These are phyloP conservation scores for Solanum rostratum DNA, from an alignment of 257 asterid species.

Conservation along the genomic window DNA sequence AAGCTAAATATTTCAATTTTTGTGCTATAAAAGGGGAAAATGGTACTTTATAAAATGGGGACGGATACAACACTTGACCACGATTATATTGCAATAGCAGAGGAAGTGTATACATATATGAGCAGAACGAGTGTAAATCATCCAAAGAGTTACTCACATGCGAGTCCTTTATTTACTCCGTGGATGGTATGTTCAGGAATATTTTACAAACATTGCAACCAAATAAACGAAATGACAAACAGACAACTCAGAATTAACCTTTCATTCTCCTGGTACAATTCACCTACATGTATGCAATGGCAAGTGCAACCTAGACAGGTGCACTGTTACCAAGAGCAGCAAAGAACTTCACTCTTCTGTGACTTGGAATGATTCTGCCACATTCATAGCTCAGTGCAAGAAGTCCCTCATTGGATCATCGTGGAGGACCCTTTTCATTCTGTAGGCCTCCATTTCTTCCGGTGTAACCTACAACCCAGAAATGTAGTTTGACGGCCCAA, in stretches of 20 bases:
- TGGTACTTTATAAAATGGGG: not conserved
- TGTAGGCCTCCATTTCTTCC: constrained; percentile 68
- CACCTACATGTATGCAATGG: not conserved
- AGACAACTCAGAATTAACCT: not conserved
- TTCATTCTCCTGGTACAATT: not conserved
- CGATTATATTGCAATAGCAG: not conserved
- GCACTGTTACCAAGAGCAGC: not conserved
- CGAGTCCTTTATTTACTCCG: not conserved
- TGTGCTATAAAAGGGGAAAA: not conserved
- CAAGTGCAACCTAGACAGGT: not conserved
- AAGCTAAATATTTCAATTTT: not conserved
- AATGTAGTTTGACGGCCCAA: not conserved
- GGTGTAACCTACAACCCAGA: constrained; percentile 38
- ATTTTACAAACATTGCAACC: not conserved
- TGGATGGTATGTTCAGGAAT: no score
- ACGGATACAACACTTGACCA: not conserved
- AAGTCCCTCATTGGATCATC: constrained; percentile 76
- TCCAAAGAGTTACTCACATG: not conserved
- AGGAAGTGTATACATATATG: not conserved
- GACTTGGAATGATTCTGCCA: not conserved
- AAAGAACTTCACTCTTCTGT: not conserved
- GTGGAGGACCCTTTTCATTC: constrained; percentile 63
- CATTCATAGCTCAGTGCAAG: constrained; percentile 19
- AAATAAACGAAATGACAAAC: not conserved
- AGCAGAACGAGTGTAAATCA: not conserved